These are phyloP conservation scores for Firmiana major DNA, from an alignment of 345 rosid genomes.

Conservation along the genomic window DNA sequence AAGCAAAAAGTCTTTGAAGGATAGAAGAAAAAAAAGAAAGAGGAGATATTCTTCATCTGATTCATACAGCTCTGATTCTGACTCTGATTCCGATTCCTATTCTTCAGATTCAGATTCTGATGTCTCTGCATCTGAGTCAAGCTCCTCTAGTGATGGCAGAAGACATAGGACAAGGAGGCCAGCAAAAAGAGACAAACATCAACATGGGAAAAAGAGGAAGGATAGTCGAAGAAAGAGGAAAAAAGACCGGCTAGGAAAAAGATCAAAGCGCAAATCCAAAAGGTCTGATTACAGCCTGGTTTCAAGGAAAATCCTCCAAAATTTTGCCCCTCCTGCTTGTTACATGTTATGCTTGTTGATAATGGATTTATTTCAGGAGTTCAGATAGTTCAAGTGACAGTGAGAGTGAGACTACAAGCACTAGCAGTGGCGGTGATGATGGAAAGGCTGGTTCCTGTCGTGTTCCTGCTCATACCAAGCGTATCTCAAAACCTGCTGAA, in stretches of 20 bases:
- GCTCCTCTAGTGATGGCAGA: constrained; percentile 71
- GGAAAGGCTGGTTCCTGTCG: constrained; percentile 23
- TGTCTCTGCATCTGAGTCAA: constrained; percentile 57
- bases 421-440: constrained; percentile 45
- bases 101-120: constrained; percentile 36
- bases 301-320: constrained; percentile 11
- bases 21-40: constrained; percentile 51
- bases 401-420: constrained; percentile 30
- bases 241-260: constrained; percentile 37
- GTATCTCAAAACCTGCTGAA: constrained; percentile 33
- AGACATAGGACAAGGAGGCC: constrained; percentile 62
- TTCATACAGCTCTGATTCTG: constrained; percentile 49
- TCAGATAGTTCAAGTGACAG: constrained; percentile 56
- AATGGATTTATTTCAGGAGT: constrained; percentile 44
- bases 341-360: constrained; percentile 9
- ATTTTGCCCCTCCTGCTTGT: neutral
- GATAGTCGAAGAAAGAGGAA: constrained; percentile 41
- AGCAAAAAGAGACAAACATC: constrained; percentile 42
- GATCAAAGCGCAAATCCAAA: constrained; percentile 42
- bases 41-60: constrained; percentile 82
- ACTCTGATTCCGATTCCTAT: constrained; percentile 43
- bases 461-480: constrained; percentile 24
- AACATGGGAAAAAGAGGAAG: constrained; percentile 41
- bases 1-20: constrained; percentile 47
- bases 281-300: constrained; percentile 30